Conservation (phyloP, 495 filamentous ascomycete species). For the Hypoxylon subgilvum region DNA sequence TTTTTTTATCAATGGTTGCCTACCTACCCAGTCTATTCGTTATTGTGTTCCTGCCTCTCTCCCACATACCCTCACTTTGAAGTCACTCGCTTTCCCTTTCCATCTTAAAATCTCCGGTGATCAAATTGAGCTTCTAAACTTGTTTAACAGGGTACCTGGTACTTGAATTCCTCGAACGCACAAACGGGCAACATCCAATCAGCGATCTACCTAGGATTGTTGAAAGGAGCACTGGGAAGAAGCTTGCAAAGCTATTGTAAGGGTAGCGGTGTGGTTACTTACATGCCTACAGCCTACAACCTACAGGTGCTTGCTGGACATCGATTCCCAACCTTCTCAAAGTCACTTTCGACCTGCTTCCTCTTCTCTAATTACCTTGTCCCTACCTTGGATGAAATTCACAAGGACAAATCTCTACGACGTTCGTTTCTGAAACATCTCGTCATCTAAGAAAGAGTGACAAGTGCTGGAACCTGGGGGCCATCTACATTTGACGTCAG, state of each 20-base stretch:
- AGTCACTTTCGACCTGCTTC: slow-evolving; percentile 12
- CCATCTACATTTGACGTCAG: slow-evolving; percentile 30
- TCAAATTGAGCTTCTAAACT: no score
- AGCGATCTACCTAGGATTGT: slow-evolving; percentile 11
- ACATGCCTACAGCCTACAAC: slow-evolving; percentile 15
- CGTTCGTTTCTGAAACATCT: slow-evolving; percentile 27
- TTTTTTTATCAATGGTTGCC: no score
- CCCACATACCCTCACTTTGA: no score
- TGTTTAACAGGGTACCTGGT: no score
- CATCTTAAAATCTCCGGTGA: no score
- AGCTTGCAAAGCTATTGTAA: no score
- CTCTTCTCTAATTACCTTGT: no score
- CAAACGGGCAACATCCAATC: no score
- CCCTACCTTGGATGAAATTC: background rate
- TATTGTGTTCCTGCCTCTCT: background rate
- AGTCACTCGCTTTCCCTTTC: no score
- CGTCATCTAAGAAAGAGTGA: slow-evolving; percentile 14
- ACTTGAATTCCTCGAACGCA: no score
- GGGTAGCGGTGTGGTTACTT: slow-evolving; percentile 12
- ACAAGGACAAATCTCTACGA: slow-evolving; percentile 26
- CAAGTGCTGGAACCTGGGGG: slow-evolving; percentile 14
- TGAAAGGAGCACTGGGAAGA: background rate
- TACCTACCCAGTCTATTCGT: slow-evolving; percentile 7
- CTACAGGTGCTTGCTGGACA: no score
- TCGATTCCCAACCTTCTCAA: background rate